Evolutionary conservation across 805 yeast species (phyloP), one percentile per base, ranked within the genome.

Genomic region (Ogataea henricii): DNA sequence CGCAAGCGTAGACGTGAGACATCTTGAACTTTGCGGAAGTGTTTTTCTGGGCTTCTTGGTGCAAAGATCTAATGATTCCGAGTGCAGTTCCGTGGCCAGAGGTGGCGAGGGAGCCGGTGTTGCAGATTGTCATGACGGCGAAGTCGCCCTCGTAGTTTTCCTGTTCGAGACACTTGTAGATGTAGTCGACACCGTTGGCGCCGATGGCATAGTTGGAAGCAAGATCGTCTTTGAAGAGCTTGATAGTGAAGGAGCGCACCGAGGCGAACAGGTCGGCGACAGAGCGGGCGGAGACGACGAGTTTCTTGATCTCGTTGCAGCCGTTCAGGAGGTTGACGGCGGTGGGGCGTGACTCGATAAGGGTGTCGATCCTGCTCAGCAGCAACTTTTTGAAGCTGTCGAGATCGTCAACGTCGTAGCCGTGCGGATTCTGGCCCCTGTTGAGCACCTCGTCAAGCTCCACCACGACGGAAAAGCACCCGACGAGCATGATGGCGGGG

Each of bases 21-120:
- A 92, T 68, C 61, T 73, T 75, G 37, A 82, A 78, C 0, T 70
- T 56, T 1, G 66, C 53, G 17, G 43, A 13, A 2, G 36, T 16
- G 5, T 55, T 50, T 17, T 54, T 59, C 3, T 66, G 55, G 1
- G 80, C 65, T 51, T 73, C 67, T 45, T 64, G 60, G 77, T 76
- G 78, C 52, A 87, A 72, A 0, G 96, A 81, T 55, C 98, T 79
- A 33, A 92, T 82, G 20, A 94, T 88, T 12, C 99, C 98, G 25
- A 92, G 74, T 0, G 98, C 98, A 4, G 99, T 92, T 25, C 99
- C 99, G 64, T 90, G 92, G 2, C 98, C 98, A 3, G 98, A 89
- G 1, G 99, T 92, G 1, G 99, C 99, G 49, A 92, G 73, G 0
- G 97, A 89, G 0, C 99, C 99, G 0, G 99, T 92, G 68, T 92